Conservation (phyloP, 2,329 filamentous ascomycete species). For the Botryotinia convoluta region DNA sequence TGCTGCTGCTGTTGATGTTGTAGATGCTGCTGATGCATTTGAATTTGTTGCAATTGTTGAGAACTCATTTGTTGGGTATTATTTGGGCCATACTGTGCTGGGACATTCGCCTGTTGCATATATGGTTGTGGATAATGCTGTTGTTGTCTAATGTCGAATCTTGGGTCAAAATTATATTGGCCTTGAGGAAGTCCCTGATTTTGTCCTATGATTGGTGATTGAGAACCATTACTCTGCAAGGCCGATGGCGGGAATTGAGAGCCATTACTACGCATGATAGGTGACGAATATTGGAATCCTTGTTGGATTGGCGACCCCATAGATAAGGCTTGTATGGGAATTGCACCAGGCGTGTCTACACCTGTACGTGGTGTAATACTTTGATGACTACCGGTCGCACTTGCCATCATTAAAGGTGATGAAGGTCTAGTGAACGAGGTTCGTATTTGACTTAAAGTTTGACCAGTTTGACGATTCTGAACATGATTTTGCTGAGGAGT, state of each 20-base stretch:
- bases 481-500: background rate
- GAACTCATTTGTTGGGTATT: slow-evolving; percentile 15
- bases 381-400: background rate
- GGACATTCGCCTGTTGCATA: slow-evolving; percentile 14
- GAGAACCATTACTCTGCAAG: slow-evolving; percentile 5
- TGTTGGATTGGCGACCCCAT: slow-evolving; percentile 32
- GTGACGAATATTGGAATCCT: slow-evolving; percentile 19
- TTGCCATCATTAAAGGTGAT: background rate
- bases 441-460: slow-evolving; percentile 10
- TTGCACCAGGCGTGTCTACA: slow-evolving; percentile 28
- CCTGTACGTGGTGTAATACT: slow-evolving; percentile 8
- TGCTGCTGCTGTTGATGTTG: slow-evolving; percentile 24
- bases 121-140: slow-evolving; percentile 22
- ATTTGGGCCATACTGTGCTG: background rate
- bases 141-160: slow-evolving; percentile 16
- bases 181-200: slow-evolving; percentile 4
- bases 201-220: background rate
- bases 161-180: background rate
- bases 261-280: slow-evolving; percentile 22
- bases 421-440: slow-evolving; percentile 1
- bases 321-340: slow-evolving; percentile 29
- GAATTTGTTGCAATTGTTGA: slow-evolving; percentile 20
- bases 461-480: background rate
- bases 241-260: background rate
- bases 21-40: slow-evolving; percentile 18